phyloP scores from a whole-genome alignment of 805 yeast genomes.

The Maudiozyma saulgeensis region DNA sequence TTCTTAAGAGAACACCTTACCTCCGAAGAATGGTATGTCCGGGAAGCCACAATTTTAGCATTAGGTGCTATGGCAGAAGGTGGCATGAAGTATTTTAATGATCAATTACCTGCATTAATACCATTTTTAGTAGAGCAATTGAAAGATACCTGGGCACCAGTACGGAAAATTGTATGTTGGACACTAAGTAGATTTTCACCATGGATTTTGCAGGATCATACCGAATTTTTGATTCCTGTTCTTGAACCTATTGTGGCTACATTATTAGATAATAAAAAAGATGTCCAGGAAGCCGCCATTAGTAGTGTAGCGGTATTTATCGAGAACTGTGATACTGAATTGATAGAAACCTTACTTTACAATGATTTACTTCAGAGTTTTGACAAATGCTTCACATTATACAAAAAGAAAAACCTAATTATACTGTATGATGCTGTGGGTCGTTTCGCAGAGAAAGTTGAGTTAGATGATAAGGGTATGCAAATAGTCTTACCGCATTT shows the following conservation, averaged over 20 bases:
- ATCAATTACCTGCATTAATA: conserved; percentile 67
- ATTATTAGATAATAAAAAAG: conserved; percentile 73
- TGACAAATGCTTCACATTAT: conserved; percentile 60
- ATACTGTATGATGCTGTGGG: conserved; percentile 85
- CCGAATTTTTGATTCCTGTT: conserved; percentile 65
- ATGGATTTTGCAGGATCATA: conserved; percentile 71
- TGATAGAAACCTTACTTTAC: conserved; percentile 49
- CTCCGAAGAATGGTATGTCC: conserved; percentile 71
- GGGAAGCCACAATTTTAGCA: conserved; percentile 91
- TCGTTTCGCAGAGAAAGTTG: conserved; percentile 70
- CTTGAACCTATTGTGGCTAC: conserved; percentile 66
- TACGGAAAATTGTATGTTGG: conserved; percentile 94
- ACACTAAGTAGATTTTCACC: conserved; percentile 75
- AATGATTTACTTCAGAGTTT: conserved; percentile 63
- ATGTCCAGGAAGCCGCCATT: conserved; percentile 93
- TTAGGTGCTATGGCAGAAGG: conserved; percentile 93
- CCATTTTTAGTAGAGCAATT: conserved; percentile 79
- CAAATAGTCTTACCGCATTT: conserved; percentile 69
- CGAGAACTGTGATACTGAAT: conserved; percentile 57
- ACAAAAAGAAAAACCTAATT: conserved; percentile 74
- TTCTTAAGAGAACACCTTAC: conserved; percentile 60
- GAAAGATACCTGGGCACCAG: conserved; percentile 68
- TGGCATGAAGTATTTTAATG: conserved; percentile 59
- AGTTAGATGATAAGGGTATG: conserved; percentile 48
- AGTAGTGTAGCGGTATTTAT: conserved; percentile 76